These are phyloP conservation scores for Sarocladium strictum DNA, from an alignment of 2,329 filamentous ascomycete genomes.

Conservation along the genomic window DNA sequence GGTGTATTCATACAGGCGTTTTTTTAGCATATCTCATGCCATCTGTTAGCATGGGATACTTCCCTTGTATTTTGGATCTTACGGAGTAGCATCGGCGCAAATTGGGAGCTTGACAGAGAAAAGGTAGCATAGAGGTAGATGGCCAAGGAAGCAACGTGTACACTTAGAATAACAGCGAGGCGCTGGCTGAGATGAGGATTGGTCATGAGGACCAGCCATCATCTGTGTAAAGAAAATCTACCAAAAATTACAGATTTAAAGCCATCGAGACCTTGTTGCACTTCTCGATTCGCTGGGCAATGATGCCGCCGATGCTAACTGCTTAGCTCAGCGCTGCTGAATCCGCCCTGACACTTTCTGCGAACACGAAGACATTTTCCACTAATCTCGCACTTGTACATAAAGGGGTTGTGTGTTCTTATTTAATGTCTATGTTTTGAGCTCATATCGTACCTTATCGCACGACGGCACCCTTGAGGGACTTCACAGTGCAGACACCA, in stretches of 20 bases:
- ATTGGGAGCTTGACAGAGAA: background rate
- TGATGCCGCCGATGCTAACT: too few species aligned
- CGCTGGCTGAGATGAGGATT: background rate
- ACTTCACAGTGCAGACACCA: conserved; percentile 77
- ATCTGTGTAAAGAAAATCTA: too few species aligned
- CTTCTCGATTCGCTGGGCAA: too few species aligned
- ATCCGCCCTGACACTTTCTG: too few species aligned
- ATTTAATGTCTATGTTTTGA: background rate
- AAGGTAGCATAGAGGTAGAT: background rate
- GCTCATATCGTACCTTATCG: conserved; percentile 47
- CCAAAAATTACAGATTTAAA: too few species aligned
- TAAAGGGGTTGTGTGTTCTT: conserved; percentile 9
- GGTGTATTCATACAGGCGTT: conserved; percentile 3
- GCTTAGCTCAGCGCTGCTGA: too few species aligned
- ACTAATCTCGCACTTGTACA: too few species aligned
- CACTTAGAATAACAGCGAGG: background rate
- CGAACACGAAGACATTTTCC: too few species aligned
- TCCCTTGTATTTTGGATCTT: background rate
- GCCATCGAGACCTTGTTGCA: too few species aligned
- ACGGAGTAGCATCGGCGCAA: background rate
- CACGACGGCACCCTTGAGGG: conserved; percentile 72
- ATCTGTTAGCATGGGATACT: background rate
- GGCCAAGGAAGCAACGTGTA: background rate
- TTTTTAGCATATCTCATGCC: background rate
- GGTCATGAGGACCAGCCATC: background rate